Base-by-base conservation (phyloP, 2,329 filamentous ascomycete genomes). In the Aspergillus sp. region DNA sequence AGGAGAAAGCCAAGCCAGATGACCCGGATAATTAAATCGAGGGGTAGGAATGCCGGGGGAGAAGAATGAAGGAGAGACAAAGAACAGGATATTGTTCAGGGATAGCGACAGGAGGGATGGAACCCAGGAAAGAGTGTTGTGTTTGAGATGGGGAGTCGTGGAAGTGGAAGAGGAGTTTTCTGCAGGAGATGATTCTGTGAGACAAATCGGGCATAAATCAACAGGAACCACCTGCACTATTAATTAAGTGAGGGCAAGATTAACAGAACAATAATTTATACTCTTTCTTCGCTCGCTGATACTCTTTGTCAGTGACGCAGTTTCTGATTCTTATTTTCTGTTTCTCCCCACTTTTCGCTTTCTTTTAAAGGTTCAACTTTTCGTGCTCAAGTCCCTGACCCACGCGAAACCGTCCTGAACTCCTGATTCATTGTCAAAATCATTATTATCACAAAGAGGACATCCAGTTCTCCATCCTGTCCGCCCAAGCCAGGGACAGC, bases 61-160 rank as follows among this genome's bases (percentile, higher is more conserved):
- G 51, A 58, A 48, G 61, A 63, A 65, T 64, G 61, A 61, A 62
- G 60, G 60, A 61, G 56, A 53, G 41, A 52, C 27, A 24, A 51
- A 44, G 44, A 51, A 52, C 20, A 46, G 30, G 49, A 51, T 34
- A 47, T 30, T 50, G 22, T 37, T 17, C 33, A 44, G 20, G 6
- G 51, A 55, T 54, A 58, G 46, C 8, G 56, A 58, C 56, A 51
- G 56, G 11, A 58, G 46, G 33, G 51, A 58, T 51, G 50, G 50
- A 45, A 48, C 39, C 56, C 34, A 34, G 42, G 34, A 61, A 50
- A 56, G 40, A 40, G 61, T 41, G 53, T 59, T 13, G 46, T 22
- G 51, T 42, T 42, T 34, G 51, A 52, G 45, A 51, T 34, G 46
- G n/a, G 19, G 34, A 41, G 40, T 27, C 7, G 24, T 42, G 51